These are phyloP conservation scores for Capniomyces stellatus DNA, from an alignment of 371 early-diverging fungal species.

Conservation along the genomic window DNA sequence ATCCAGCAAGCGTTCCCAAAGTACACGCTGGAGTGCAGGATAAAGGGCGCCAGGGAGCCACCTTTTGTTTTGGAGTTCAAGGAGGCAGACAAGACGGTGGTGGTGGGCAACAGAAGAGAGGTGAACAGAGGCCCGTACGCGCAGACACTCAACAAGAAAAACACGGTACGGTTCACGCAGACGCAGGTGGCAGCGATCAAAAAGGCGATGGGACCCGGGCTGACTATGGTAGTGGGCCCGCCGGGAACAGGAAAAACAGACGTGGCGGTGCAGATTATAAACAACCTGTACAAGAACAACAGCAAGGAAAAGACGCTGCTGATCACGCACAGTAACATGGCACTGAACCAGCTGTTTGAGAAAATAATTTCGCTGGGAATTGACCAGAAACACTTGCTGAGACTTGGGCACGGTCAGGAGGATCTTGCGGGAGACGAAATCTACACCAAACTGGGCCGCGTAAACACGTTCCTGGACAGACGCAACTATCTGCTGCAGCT, in stretches of 20 bases:
- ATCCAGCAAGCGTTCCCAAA: constrained; percentile 45
- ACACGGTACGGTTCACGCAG: constrained; percentile 68
- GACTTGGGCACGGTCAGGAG: constrained; percentile 88
- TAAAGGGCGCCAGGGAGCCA: not conserved
- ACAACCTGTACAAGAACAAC: constrained; percentile 76
- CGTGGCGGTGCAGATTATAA: constrained; percentile 85
- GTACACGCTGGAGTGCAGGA: constrained; percentile 2
- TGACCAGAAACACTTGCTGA: constrained; percentile 75
- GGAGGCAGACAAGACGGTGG: not conserved
- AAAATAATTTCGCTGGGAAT: constrained; percentile 75
- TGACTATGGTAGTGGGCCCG: constrained; percentile 86
- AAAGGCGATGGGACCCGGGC: constrained; percentile 62
- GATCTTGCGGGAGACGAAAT: constrained; percentile 59
- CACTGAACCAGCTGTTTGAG: constrained; percentile 86
- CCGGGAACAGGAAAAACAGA: constrained; percentile 96
- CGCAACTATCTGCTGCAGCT: constrained; percentile 50
- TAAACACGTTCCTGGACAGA: constrained; percentile 72
- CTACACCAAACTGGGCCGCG: constrained; percentile 84
- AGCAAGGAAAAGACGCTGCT: constrained; percentile 78
- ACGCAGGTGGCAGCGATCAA: constrained; percentile 73
- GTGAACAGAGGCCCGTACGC: constrained; percentile 59
- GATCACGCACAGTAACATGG: constrained; percentile 88
- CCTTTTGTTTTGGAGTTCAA: not conserved
- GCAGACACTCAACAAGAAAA: constrained; percentile 38
- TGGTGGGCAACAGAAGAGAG: constrained; percentile 2